Percentiles rank a stretch among this genome's conserved stretches.
These are phyloP conservation scores for Schizochytrium sp. DNA, from an alignment of 108 stramenopile species.

Conservation along the genomic window DNA sequence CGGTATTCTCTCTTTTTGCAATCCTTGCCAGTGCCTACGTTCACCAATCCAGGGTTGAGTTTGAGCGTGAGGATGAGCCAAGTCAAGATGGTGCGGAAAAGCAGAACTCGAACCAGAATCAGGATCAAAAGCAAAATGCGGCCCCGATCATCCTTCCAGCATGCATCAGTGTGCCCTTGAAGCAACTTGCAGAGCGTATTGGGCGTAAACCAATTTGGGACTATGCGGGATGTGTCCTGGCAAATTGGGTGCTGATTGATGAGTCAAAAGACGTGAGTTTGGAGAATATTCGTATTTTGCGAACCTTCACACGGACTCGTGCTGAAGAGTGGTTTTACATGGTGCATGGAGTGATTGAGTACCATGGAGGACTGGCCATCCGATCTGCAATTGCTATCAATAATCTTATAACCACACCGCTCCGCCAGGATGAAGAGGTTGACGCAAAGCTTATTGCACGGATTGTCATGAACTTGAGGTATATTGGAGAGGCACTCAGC, in stretches of 20 bases:
- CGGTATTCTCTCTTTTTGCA: slow-evolving; percentile 41
- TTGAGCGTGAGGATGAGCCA: neutral
- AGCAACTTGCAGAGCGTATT: neutral
- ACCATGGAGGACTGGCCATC: slow-evolving; percentile 4
- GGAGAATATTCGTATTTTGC: slow-evolving; percentile 29
- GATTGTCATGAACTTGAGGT: neutral
- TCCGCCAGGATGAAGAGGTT: neutral
- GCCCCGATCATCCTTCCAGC: slow-evolving; percentile 13
- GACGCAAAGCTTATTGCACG: neutral
- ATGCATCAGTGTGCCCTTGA: neutral
- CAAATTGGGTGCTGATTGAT: slow-evolving; percentile 51
- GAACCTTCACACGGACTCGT: slow-evolving; percentile 43
- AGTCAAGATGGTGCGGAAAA: neutral
- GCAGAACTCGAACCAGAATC: neutral
- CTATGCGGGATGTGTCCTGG: slow-evolving; percentile 60
- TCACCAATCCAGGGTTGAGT: slow-evolving; percentile 13
- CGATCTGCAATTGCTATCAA: neutral
- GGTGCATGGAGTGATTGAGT: slow-evolving; percentile 57
- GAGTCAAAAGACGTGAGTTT: neutral
- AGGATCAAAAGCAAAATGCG: neutral
- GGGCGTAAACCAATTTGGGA: slow-evolving; percentile 55
- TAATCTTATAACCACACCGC: neutral
- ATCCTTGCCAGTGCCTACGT: slow-evolving; percentile 54
- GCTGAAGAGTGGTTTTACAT: slow-evolving; percentile 63
- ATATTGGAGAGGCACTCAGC: neutral